phyloP scores from a whole-genome alignment of 139 green algal species.

The Tetraselmis chui region DNA sequence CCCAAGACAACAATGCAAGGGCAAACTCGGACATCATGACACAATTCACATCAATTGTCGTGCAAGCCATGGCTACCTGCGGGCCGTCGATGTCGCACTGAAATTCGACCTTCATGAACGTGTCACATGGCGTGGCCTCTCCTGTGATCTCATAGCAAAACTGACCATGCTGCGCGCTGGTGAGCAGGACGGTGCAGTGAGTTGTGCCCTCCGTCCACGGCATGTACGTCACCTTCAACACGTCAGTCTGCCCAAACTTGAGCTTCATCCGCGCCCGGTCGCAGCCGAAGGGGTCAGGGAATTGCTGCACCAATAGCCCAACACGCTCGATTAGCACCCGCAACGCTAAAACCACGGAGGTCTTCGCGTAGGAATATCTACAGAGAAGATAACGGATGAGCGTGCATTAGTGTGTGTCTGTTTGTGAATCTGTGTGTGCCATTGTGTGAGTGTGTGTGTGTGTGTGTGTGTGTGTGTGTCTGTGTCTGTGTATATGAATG shows the following conservation, averaged over 20 bases:
- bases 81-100: slow-evolving; percentile 8
- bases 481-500: no score
- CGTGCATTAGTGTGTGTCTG: not conserved
- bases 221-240: slow-evolving; percentile 56
- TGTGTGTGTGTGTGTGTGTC: no score
- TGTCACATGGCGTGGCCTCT: slow-evolving; percentile 37
- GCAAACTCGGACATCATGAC: no score
- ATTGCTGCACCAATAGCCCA: slow-evolving; percentile 28
- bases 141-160: slow-evolving; percentile 63
- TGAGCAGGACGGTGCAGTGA: slow-evolving; percentile 47
- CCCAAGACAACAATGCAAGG: no score
- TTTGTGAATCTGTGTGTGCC: no score
- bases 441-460: no score
- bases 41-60: no score
- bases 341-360: no score
- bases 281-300: slow-evolving; percentile 51
- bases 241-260: slow-evolving; percentile 27
- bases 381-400: not conserved
- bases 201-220: slow-evolving; percentile 55
- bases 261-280: slow-evolving; percentile 49
- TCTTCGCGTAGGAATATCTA: no score
- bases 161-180: slow-evolving; percentile 34
- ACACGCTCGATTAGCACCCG: no score
- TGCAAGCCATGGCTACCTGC: no score
- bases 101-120: slow-evolving; percentile 35